Evolutionary conservation across 345 rosid species (phyloP).

Genomic region (Hirschfeldia incana): DNA sequence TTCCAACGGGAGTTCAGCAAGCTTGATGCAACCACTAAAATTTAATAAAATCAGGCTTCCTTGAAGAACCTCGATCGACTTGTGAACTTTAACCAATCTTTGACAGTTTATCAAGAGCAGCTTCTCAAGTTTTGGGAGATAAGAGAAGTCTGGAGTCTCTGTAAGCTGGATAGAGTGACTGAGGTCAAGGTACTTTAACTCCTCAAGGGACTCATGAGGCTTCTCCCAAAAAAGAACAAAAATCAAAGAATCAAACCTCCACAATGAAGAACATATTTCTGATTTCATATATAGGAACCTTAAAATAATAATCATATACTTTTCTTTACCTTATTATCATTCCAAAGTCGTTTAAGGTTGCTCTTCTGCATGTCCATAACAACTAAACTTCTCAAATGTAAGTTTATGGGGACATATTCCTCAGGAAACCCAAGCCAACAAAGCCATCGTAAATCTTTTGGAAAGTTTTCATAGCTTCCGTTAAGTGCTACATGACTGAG

Average conservation of each 20-base stretch:
- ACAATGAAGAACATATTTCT: not conserved
- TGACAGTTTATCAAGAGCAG: slow-evolving; percentile 4
- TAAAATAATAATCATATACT: too few relatives aligned
- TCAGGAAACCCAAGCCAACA: not conserved
- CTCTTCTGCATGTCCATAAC: not conserved
- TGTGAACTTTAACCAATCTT: not conserved
- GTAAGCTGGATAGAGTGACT: slow-evolving; percentile 3
- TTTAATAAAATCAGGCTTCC: slow-evolving; percentile 6
- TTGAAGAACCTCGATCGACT: slow-evolving; percentile 6
- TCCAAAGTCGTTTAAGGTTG: not conserved
- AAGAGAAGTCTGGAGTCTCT: slow-evolving; percentile 20
- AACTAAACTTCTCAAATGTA: not conserved
- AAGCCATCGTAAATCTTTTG: not conserved
- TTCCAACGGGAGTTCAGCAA: not conserved
- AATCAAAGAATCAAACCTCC: not conserved
- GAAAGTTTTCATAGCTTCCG: slow-evolving; percentile 2
- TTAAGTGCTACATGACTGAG: slow-evolving; percentile 7
- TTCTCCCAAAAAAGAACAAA: not conserved
- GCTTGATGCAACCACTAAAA: slow-evolving; percentile 12
- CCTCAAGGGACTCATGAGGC: not conserved
- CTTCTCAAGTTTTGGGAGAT: slow-evolving; percentile 29
- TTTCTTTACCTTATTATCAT: not conserved
- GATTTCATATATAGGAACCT: not conserved
- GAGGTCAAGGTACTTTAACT: slow-evolving; percentile 21
- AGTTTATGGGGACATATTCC: not conserved